These are phyloP conservation scores for Berkeleyomyces basicola DNA, from an alignment of 2,329 filamentous ascomycete species.

Conservation along the genomic window DNA sequence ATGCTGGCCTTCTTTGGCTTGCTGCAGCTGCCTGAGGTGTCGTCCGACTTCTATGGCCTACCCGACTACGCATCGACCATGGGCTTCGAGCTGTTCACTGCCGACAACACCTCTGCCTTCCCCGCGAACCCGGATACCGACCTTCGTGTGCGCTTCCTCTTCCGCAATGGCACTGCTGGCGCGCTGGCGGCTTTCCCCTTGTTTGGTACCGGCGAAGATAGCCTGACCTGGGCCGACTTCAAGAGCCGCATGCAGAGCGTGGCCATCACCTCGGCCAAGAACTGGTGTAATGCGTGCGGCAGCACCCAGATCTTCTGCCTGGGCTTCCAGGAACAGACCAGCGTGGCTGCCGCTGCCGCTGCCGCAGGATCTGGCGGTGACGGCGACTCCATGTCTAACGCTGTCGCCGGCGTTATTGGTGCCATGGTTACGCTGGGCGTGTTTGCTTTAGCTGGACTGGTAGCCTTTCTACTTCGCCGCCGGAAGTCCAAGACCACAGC, in stretches of 20 bases:
- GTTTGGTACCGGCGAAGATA: slow-evolving; percentile 19
- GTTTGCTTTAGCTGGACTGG: slow-evolving; percentile 9
- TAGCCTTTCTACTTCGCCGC: slow-evolving; percentile 17
- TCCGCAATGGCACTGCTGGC: slow-evolving; percentile 22
- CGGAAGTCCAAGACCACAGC: slow-evolving; percentile 13
- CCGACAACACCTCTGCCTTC: slow-evolving; percentile 16
- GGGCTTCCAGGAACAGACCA: slow-evolving; percentile 17
- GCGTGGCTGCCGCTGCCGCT: slow-evolving; percentile 7
- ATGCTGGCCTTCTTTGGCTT: slow-evolving; percentile 23
- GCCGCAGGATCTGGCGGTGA: slow-evolving; percentile 2
- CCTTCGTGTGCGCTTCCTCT: slow-evolving; percentile 21
- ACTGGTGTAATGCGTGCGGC: slow-evolving; percentile 20
- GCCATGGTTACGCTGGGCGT: slow-evolving; percentile 21
- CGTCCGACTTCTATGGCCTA: slow-evolving; percentile 20
- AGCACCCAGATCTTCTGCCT: slow-evolving; percentile 20
- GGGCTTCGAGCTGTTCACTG: slow-evolving; percentile 22
- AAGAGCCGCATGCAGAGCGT: slow-evolving; percentile 18
- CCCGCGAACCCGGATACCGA: slow-evolving; percentile 17
- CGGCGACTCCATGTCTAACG: slow-evolving; percentile 20
- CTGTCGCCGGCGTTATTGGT: slow-evolving; percentile 21
- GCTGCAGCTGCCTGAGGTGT: slow-evolving; percentile 17
- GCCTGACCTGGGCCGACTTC: slow-evolving; percentile 19
- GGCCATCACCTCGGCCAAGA: slow-evolving; percentile 19
- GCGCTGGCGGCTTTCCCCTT: slow-evolving; percentile 19
- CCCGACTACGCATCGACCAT: slow-evolving; percentile 24